These are phyloP conservation scores for Fusarium liriodendri DNA, from an alignment of 2,329 filamentous ascomycete species.

Conservation along the genomic window DNA sequence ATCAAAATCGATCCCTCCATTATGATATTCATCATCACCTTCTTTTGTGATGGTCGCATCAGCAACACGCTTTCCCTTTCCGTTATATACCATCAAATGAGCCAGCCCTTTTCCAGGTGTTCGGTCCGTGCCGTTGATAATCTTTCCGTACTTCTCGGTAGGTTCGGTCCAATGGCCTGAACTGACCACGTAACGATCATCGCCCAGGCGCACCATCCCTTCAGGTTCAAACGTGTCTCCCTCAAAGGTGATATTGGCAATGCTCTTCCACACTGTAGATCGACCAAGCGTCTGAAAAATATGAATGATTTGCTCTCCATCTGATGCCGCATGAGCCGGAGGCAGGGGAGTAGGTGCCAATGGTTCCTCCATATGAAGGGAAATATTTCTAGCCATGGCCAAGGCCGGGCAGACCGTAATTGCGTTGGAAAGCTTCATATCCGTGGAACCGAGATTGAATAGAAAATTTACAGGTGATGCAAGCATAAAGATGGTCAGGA, in stretches of 20 bases:
- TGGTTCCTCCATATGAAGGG: slow-evolving; percentile 43
- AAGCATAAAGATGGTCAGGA: slow-evolving; percentile 33
- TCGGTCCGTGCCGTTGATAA: slow-evolving; percentile 64
- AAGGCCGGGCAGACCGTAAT: slow-evolving; percentile 32
- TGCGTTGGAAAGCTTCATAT: slow-evolving; percentile 33
- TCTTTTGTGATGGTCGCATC: slow-evolving; percentile 56
- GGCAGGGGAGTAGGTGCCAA: slow-evolving; percentile 51
- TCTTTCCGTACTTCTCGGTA: slow-evolving; percentile 54
- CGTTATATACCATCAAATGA: slow-evolving; percentile 58
- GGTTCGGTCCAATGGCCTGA: slow-evolving; percentile 56
- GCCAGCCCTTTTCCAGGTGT: slow-evolving; percentile 56
- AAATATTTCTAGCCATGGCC: slow-evolving; percentile 47
- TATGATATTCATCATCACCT: slow-evolving; percentile 56
- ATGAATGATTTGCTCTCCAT: slow-evolving; percentile 51
- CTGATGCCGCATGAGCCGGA: slow-evolving; percentile 47
- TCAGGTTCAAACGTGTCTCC: slow-evolving; percentile 62
- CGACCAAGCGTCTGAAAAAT: slow-evolving; percentile 51
- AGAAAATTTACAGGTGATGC: slow-evolving; percentile 21
- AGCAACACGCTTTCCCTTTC: slow-evolving; percentile 54
- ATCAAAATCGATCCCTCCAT: slow-evolving; percentile 62
- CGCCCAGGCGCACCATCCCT: slow-evolving; percentile 56
- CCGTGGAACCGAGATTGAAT: slow-evolving; percentile 4
- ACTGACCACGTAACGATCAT: slow-evolving; percentile 58
- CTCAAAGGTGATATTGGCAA: slow-evolving; percentile 56
- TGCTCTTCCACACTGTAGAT: slow-evolving; percentile 55